A percentile compares a stretch with the other conserved stretches of the same genome.
Evolutionary conservation across 2,329 filamentous ascomycete genomes (phyloP).

Genomic region (Penicillium sp.): DNA sequence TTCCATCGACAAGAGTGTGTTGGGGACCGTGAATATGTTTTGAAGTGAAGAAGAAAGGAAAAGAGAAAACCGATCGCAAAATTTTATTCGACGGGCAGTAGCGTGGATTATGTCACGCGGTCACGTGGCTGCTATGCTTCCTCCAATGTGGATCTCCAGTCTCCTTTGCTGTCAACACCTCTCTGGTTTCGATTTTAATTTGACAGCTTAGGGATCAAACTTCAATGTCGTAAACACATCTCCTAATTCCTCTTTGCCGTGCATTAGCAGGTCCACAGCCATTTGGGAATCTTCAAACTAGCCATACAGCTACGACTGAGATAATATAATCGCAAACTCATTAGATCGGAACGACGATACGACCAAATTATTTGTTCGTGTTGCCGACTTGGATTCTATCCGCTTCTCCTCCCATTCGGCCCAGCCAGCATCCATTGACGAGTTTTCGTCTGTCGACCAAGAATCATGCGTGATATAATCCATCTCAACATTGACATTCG

Average conservation of each 20-base stretch:
- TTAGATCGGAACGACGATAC: too few relatives aligned
- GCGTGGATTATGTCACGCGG: slow-evolving; percentile 2
- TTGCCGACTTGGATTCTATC: too few relatives aligned
- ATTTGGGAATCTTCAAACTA: too few relatives aligned
- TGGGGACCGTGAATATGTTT: slow-evolving; percentile 35
- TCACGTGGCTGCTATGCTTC: neutral
- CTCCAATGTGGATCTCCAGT: neutral
- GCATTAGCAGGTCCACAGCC: neutral
- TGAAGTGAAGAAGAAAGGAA: slow-evolving; percentile 22
- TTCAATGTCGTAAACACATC: neutral
- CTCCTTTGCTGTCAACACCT: neutral
- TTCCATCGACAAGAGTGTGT: slow-evolving; percentile 39
- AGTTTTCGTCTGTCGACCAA: too few relatives aligned
- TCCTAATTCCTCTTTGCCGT: neutral
- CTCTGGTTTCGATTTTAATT: neutral
- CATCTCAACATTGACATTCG: too few relatives aligned
- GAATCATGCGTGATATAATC: too few relatives aligned
- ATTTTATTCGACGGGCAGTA: slow-evolving; percentile 5
- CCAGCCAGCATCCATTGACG: too few relatives aligned
- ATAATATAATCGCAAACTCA: too few relatives aligned
- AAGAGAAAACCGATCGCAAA: slow-evolving; percentile 11
- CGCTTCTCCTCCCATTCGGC: too few relatives aligned
- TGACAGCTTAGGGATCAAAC: neutral
- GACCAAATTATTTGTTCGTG: too few relatives aligned
- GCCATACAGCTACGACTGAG: too few relatives aligned